Percentiles rank a stretch among this genome's conserved stretches.
These are phyloP conservation scores for Geotrichum macrosporum DNA, from an alignment of 1,139 yeast genomes.

Conservation along the genomic window DNA sequence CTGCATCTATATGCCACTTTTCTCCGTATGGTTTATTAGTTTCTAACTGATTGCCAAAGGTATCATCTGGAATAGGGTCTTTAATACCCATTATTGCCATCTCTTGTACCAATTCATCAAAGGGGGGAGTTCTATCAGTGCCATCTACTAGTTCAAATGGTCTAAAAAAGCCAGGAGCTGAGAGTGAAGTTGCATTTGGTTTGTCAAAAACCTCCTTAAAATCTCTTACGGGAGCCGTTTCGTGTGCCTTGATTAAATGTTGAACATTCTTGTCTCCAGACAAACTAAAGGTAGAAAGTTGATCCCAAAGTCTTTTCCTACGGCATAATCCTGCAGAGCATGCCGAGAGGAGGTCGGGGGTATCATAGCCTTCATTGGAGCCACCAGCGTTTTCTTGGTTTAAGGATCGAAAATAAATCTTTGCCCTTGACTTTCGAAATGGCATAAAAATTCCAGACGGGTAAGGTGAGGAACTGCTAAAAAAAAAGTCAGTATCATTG, in stretches of 20 bases:
- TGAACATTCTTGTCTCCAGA: not conserved
- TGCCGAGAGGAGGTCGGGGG: not conserved
- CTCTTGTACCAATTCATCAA: not conserved
- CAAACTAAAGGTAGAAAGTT: not conserved
- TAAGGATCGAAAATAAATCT: not conserved
- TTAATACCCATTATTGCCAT: not conserved
- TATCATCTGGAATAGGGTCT: constrained; percentile 8
- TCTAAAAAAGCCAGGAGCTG: constrained; percentile 11
- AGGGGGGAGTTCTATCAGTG: no score
- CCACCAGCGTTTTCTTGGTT: not conserved
- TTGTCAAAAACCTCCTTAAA: not conserved
- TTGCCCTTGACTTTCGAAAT: constrained; percentile 22
- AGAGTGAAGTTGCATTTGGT: not conserved
- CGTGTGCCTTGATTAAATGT: not conserved
- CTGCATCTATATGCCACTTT: no score
- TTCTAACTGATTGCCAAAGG: not conserved
- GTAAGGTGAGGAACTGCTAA: constrained; percentile 24
- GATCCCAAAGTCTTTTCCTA: not conserved
- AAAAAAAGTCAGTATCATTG: constrained; percentile 1
- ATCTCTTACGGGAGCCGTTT: not conserved
- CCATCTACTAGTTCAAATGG: constrained; percentile 13
- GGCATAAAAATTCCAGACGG: constrained; percentile 33
- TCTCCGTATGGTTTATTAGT: no score
- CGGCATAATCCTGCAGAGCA: constrained; percentile 2
- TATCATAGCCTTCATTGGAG: not conserved